Conservation (phyloP, 192 early-diverging fungal genomes). For the Thoreauomyces humboldtii region DNA sequence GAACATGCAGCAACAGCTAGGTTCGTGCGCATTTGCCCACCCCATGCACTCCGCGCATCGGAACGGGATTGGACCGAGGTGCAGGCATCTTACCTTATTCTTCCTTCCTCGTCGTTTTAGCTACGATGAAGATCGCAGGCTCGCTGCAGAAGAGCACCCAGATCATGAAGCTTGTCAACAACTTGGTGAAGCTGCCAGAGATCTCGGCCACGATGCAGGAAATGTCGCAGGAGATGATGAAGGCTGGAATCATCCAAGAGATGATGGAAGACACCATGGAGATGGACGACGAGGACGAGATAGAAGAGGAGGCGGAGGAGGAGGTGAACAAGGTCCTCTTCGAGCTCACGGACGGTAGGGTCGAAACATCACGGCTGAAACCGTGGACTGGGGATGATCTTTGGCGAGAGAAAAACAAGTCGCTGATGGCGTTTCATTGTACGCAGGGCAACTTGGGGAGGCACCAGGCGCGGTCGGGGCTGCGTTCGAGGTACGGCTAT, state of each 20-base stretch:
- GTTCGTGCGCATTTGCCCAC: too few species aligned
- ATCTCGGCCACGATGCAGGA: conserved; percentile 82
- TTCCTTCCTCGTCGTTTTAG: conserved; percentile 40
- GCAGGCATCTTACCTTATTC: background rate
- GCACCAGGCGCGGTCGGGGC: background rate
- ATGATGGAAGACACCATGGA: conserved; percentile 93
- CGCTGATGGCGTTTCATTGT: background rate
- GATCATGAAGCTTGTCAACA: conserved; percentile 90
- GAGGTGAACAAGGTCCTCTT: conserved; percentile 91
- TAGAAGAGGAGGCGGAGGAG: conserved; percentile 91
- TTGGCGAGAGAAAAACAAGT: background rate
- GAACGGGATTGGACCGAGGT: too few species aligned
- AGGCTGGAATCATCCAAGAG: conserved; percentile 94
- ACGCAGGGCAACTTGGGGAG: background rate
- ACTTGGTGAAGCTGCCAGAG: conserved; percentile 80
- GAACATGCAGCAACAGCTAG: conserved; percentile 84
- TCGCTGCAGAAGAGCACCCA: conserved; percentile 81
- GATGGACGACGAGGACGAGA: conserved; percentile 78
- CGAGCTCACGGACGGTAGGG: conserved; percentile 80
- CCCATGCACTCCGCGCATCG: too few species aligned
- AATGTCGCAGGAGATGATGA: conserved; percentile 96
- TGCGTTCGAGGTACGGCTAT: background rate
- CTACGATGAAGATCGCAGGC: conserved; percentile 84
- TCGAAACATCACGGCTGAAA: conserved; percentile 58
- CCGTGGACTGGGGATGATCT: conserved; percentile 48